These are phyloP conservation scores for Vickermania spadyakhi DNA, from an alignment of 208 protist genomes.

Conservation along the genomic window DNA sequence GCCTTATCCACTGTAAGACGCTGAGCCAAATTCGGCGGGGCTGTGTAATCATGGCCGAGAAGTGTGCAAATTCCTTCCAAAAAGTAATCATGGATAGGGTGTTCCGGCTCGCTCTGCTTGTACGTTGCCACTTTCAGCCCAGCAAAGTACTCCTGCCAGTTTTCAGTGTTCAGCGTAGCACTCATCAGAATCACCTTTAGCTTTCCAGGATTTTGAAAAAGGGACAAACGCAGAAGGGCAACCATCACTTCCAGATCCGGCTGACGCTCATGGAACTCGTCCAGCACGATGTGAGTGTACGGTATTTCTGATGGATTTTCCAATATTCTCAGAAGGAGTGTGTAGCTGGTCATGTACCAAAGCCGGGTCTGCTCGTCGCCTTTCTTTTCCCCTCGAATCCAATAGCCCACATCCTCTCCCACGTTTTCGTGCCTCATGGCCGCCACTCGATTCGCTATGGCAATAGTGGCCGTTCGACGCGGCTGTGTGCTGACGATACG, in stretches of 20 bases:
- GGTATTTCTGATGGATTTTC: conserved; percentile 37
- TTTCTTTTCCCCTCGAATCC: conserved; percentile 63
- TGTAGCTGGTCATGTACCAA: conserved; percentile 87
- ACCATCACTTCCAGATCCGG: conserved; percentile 90
- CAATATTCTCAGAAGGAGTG: conserved; percentile 72
- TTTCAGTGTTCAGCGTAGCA: conserved; percentile 76
- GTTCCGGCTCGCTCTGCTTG: conserved; percentile 43
- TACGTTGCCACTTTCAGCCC: conserved; percentile 56
- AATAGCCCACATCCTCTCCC: conserved; percentile 66
- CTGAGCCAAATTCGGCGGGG: conserved; percentile 25
- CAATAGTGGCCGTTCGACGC: conserved; percentile 71
- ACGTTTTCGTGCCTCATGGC: conserved; percentile 26
- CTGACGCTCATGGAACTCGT: conserved; percentile 93
- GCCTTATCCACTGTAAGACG: conserved; percentile 11
- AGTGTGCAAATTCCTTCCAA: conserved; percentile 65
- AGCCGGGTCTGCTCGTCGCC: conserved; percentile 61
- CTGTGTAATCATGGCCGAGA: conserved; percentile 29
- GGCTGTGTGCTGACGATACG: conserved; percentile 68
- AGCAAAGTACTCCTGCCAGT: conserved; percentile 76
- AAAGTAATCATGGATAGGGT: conserved; percentile 70
- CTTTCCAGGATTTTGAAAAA: conserved; percentile 40
- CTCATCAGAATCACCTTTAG: conserved; percentile 86
- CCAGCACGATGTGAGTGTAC: conserved; percentile 88
- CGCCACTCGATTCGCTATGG: conserved; percentile 61
- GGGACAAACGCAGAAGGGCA: conserved; percentile 76